Evolutionary conservation across 2,329 filamentous ascomycete genomes (phyloP).

Genomic region (Fusarium pseudograminearum): DNA sequence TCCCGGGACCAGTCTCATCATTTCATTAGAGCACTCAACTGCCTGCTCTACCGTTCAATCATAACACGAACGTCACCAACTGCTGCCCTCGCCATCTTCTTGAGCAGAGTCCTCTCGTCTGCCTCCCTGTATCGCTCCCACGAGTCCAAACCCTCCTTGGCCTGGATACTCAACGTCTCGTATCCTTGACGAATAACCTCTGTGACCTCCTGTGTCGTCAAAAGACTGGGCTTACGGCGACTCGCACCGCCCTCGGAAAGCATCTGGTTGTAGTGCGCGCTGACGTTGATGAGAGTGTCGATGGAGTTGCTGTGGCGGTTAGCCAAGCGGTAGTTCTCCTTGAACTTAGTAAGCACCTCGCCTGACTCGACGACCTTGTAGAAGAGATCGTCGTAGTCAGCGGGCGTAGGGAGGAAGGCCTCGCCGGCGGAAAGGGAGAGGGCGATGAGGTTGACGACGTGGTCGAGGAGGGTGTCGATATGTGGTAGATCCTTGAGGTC

Average conservation of each 20-base stretch:
- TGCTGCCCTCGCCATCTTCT: slow-evolving; percentile 84
- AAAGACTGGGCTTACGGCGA: slow-evolving; percentile 68
- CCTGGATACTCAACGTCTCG: slow-evolving; percentile 91
- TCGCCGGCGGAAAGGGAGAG: slow-evolving; percentile 89
- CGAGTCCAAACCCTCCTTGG: slow-evolving; percentile 84
- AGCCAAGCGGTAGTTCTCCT: slow-evolving; percentile 76
- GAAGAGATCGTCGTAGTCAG: slow-evolving; percentile 95
- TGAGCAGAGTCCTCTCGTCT: slow-evolving; percentile 84
- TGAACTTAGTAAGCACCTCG: slow-evolving; percentile 83
- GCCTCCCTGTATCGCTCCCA: slow-evolving; percentile 91
- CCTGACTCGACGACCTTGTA: slow-evolving; percentile 97
- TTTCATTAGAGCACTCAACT: slow-evolving; percentile 18
- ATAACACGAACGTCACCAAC: slow-evolving; percentile 71
- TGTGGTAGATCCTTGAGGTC: slow-evolving; percentile 78
- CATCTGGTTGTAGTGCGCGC: slow-evolving; percentile 86
- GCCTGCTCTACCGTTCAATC: slow-evolving; percentile 55
- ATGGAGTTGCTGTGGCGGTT: slow-evolving; percentile 77
- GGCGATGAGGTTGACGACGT: slow-evolving; percentile 84
- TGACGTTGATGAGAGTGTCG: slow-evolving; percentile 84
- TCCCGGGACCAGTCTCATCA: background rate
- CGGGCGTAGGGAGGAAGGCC: slow-evolving; percentile 86
- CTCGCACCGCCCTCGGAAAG: slow-evolving; percentile 67
- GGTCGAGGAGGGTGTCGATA: slow-evolving; percentile 79
- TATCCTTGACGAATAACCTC: slow-evolving; percentile 97
- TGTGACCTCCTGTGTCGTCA: slow-evolving; percentile 86